Evolutionary conservation across 805 yeast species (phyloP).

Genomic region (Debaryomyces hansenii): DNA sequence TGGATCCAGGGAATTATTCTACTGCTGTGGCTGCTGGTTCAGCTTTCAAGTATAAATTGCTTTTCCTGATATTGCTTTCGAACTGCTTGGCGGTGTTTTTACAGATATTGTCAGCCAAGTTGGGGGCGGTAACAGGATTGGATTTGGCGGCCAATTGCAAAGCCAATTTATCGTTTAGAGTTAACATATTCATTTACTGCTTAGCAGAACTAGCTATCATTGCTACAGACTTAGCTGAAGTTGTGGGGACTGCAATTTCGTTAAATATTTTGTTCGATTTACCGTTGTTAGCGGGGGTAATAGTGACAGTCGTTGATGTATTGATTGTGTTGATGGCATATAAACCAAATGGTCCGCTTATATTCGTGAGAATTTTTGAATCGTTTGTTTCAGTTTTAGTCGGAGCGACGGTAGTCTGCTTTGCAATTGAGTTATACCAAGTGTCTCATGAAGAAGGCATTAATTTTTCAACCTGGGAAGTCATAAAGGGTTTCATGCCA

Average conservation of each 20-base stretch:
- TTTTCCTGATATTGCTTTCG: slow-evolving; percentile 73
- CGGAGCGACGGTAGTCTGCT: slow-evolving; percentile 71
- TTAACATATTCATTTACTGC: slow-evolving; percentile 61
- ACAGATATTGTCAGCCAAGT: slow-evolving; percentile 78
- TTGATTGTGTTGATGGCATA: slow-evolving; percentile 76
- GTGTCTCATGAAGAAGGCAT: slow-evolving; percentile 50
- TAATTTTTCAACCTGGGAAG: slow-evolving; percentile 49
- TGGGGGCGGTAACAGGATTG: slow-evolving; percentile 87
- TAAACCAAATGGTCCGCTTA: slow-evolving; percentile 70
- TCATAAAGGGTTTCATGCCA: slow-evolving; percentile 73
- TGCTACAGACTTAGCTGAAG: slow-evolving; percentile 93
- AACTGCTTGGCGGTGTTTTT: slow-evolving; percentile 80
- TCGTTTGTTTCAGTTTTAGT: slow-evolving; percentile 71
- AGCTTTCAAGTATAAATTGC: slow-evolving; percentile 65
- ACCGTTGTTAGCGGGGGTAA: slow-evolving; percentile 74
- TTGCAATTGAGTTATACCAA: slow-evolving; percentile 64
- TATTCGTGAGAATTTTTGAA: slow-evolving; percentile 76
- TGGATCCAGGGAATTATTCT: slow-evolving; percentile 93
- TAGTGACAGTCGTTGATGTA: slow-evolving; percentile 80
- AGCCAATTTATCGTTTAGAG: slow-evolving; percentile 62
- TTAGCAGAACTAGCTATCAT: slow-evolving; percentile 85
- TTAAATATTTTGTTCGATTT: slow-evolving; percentile 72
- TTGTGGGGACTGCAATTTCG: slow-evolving; percentile 89
- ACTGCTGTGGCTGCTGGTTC: slow-evolving; percentile 92
- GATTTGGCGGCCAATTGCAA: slow-evolving; percentile 87